Base-by-base conservation (phyloP, 1,284 basidiomycete genomes). In the Grifola frondosa region DNA sequence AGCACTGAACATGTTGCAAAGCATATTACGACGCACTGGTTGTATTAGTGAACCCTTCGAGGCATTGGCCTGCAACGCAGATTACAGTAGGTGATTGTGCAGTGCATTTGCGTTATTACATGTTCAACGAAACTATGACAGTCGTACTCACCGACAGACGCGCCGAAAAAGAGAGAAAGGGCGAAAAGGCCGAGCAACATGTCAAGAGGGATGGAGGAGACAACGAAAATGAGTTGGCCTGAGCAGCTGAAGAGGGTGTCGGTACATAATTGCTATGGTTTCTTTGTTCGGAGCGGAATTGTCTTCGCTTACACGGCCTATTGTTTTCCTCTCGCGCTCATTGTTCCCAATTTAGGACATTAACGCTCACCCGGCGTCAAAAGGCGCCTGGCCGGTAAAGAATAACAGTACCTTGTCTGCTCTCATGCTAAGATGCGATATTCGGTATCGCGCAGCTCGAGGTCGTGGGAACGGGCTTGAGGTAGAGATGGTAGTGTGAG, bases 1-100 rank as follows among this genome's bases (percentile, higher is more conserved):
- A 50, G 47, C 31, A 36, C 13, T 31, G 57, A 32, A 17, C 34
- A 25, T 7, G 19, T 22, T 7, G 15, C 26, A 20, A 16, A 30
- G 32, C 23, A 46, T 13, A 42, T 25, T 12, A 24, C 2, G 10
- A 75, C 80, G 53, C 59, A 88, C 85, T 72, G 38, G 84, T 83
- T 16, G 71, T 78, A 57, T 88, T 87, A 22, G 83, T 78, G 65
- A 69, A 77, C 46, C 85, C 85, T 64, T 88, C 74, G 47, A 88
- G 67, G 70, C 85, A 88, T 84, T 88, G 85, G 53, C 85, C 86
- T 62, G 85, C 82, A 84, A 87, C 68, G 73, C 85, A 88, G 47
- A 88, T 70, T 46, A 88, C 80, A 58, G 75, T 60, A 41, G 80
- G 69, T 58, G 74, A 72, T 69, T 81, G 78, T 49, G 80, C 79